Evolutionary conservation across 2,329 filamentous ascomycete genomes (phyloP).

Genomic region (Furcasterigmium sp.): DNA sequence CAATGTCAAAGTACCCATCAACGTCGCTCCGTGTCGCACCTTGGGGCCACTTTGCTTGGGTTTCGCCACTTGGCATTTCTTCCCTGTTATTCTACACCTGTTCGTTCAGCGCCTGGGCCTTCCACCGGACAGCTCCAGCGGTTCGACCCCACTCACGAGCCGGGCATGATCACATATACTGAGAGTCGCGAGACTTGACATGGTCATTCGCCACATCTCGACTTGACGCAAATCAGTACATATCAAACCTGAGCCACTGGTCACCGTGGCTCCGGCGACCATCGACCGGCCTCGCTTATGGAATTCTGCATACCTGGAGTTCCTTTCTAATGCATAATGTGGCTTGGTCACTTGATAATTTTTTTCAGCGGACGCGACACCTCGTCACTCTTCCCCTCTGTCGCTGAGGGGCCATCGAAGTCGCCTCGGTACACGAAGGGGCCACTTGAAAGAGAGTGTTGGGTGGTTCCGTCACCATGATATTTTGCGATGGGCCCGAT

Average conservation of each 20-base stretch:
- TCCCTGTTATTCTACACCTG: slow-evolving; percentile 8
- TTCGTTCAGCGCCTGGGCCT: slow-evolving; percentile 1
- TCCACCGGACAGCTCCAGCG: too few relatives aligned
- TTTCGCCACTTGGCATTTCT: slow-evolving; percentile 9
- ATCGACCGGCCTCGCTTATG: slow-evolving; percentile 5
- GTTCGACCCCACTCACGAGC: too few relatives aligned
- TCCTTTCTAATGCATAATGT: slow-evolving; percentile 16
- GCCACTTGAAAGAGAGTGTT: not conserved
- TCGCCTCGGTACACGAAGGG: not conserved
- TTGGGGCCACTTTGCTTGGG: not conserved
- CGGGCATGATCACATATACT: too few relatives aligned
- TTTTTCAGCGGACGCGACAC: slow-evolving; percentile 5
- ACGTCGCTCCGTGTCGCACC: too few relatives aligned
- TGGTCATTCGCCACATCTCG: too few relatives aligned
- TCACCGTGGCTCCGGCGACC: slow-evolving; percentile 3
- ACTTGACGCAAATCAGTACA: too few relatives aligned
- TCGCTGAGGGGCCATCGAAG: slow-evolving; percentile 1
- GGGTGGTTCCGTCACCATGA: too few relatives aligned
- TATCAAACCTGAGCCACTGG: slow-evolving; percentile 6
- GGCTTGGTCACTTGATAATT: slow-evolving; percentile 1
- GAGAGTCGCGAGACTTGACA: too few relatives aligned
- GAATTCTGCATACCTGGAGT: slow-evolving; percentile 9
- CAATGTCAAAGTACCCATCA: too few relatives aligned
- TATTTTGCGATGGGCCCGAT: too few relatives aligned
- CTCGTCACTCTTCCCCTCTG: slow-evolving; percentile 6